These are phyloP conservation scores for Tulasnella calospora DNA, from an alignment of 768 basidiomycete species.

Conservation along the genomic window DNA sequence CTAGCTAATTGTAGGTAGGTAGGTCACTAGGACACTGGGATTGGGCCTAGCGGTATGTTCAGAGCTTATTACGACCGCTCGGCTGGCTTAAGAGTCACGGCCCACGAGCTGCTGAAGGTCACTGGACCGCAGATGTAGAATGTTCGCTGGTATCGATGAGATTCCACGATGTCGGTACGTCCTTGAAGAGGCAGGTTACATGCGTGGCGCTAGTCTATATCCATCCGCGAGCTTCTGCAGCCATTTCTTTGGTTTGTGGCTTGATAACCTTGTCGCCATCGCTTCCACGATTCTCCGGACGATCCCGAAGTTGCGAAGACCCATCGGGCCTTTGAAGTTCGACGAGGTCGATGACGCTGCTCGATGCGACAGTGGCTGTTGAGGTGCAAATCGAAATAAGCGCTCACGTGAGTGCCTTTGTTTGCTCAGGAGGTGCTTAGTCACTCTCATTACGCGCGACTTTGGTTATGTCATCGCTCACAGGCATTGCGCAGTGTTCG, in stretches of 20 bases:
- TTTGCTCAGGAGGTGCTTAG: neutral
- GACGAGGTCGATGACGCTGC: neutral
- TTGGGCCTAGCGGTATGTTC: neutral
- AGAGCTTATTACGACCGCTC: neutral
- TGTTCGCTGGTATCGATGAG: neutral
- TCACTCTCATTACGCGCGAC: neutral
- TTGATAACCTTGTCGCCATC: neutral
- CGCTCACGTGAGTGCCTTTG: neutral
- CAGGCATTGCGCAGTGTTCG: neutral
- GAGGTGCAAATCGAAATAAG: neutral
- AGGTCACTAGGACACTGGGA: neutral
- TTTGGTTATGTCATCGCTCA: neutral
- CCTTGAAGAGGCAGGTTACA: neutral
- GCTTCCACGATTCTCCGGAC: neutral
- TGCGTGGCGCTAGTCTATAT: conserved; percentile 9
- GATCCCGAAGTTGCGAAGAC: neutral
- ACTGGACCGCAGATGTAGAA: neutral
- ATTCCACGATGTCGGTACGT: conserved; percentile 5
- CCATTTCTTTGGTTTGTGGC: neutral
- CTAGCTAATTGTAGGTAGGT: conserved; percentile 6
- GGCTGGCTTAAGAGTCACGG: neutral
- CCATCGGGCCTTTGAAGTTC: neutral
- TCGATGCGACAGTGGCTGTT: neutral
- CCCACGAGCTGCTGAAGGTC: neutral
- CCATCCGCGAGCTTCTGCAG: neutral